Percentiles rank a stretch among this genome's conserved stretches.
These are phyloP conservation scores for Echinosophora koreensis DNA, from an alignment of 306 rosid species.

Conservation along the genomic window DNA sequence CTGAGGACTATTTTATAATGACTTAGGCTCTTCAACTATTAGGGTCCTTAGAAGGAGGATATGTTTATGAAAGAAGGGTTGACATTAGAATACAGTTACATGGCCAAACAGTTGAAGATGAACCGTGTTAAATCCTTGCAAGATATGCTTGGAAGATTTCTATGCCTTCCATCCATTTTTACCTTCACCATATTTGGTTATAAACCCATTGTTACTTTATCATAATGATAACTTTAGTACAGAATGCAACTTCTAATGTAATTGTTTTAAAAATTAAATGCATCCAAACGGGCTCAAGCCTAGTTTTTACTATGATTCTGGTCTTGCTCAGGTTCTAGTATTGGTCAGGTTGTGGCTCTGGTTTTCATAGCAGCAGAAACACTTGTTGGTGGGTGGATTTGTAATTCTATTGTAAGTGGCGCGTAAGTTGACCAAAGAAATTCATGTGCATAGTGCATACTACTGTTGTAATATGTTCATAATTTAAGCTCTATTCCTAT, in stretches of 20 bases:
- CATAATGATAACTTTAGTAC: too few species aligned
- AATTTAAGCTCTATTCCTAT: not conserved
- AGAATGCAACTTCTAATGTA: too few species aligned
- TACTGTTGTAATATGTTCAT: not conserved
- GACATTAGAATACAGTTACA: not conserved
- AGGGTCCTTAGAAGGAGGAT: slow-evolving; percentile 24
- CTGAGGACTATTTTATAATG: slow-evolving; percentile 30
- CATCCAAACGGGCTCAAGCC: too few species aligned
- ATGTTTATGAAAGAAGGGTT: slow-evolving; percentile 7
- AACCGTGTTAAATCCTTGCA: slow-evolving; percentile 3
- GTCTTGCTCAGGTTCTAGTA: too few species aligned
- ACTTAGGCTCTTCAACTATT: slow-evolving; percentile 17
- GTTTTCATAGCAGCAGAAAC: too few species aligned
- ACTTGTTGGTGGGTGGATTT: not conserved
- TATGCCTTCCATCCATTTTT: too few species aligned
- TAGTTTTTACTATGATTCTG: too few species aligned
- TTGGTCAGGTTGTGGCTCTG: too few species aligned
- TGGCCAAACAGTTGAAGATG: not conserved
- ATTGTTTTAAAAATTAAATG: too few species aligned
- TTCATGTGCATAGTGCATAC: not conserved
- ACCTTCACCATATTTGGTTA: too few species aligned
- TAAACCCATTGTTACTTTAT: too few species aligned
- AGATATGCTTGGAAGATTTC: slow-evolving; percentile 17
- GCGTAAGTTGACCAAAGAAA: not conserved
- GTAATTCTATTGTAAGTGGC: not conserved